Evolutionary conservation across 139 green algal genomes (phyloP).

Genomic region (Coelastrella sp.): DNA sequence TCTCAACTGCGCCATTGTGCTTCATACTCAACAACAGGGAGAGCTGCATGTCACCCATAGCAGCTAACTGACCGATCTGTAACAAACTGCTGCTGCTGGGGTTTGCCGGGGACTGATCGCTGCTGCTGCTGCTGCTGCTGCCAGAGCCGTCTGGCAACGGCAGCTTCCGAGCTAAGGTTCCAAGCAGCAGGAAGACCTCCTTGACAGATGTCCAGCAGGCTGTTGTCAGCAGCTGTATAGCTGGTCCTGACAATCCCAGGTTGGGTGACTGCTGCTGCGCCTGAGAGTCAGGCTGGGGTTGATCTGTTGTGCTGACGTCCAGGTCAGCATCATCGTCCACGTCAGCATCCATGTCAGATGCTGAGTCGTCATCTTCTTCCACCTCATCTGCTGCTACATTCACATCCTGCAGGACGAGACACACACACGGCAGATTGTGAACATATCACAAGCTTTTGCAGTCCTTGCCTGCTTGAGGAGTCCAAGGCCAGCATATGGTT

Average conservation of each 20-base stretch:
- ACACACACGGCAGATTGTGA: too few relatives aligned
- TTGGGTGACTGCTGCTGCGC: constrained; percentile 9
- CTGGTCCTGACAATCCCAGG: constrained; percentile 55
- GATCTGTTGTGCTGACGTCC: not conserved
- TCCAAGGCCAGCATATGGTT: too few relatives aligned
- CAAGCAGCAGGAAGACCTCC: constrained; percentile 81
- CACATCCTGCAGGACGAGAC: not conserved
- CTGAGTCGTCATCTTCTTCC: constrained; percentile 22
- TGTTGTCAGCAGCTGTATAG: constrained; percentile 75
- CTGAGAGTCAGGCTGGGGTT: not conserved
- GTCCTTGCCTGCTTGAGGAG: too few relatives aligned
- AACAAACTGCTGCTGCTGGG: constrained; percentile 60
- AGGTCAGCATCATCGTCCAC: constrained; percentile 14
- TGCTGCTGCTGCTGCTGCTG: constrained; percentile 16
- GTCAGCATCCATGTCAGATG: not conserved
- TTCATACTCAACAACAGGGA: constrained; percentile 82
- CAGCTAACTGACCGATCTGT: constrained; percentile 53
- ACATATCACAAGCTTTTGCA: too few relatives aligned
- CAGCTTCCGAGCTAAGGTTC: constrained; percentile 64
- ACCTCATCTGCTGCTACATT: constrained; percentile 73
- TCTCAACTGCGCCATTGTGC: constrained; percentile 92
- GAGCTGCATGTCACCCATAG: constrained; percentile 74
- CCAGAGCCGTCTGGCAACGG: constrained; percentile 52
- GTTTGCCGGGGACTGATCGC: not conserved
- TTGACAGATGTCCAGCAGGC: constrained; percentile 92